These are phyloP conservation scores for Fusarium bulbicola DNA, from an alignment of 2,329 filamentous ascomycete genomes.

Conservation along the genomic window DNA sequence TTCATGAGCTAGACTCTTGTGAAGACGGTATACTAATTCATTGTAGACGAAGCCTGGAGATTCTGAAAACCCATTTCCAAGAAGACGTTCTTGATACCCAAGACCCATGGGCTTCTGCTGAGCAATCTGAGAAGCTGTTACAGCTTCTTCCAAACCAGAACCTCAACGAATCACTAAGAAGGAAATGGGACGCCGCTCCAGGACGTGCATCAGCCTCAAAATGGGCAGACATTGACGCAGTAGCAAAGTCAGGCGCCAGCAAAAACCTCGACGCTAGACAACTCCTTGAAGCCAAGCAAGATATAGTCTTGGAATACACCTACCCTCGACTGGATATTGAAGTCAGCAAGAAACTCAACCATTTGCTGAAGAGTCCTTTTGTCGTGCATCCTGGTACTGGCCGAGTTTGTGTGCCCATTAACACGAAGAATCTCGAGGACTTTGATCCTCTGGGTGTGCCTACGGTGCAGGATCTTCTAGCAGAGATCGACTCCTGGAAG, in stretches of 20 bases:
- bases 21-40: constrained; percentile 22
- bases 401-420: constrained; percentile 94
- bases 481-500: constrained; percentile 87
- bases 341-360: constrained; percentile 97
- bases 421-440: constrained; percentile 74
- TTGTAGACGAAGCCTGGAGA: constrained; percentile 79
- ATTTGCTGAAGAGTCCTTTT: constrained; percentile 96
- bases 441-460: constrained; percentile 93
- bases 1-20: constrained; percentile 2
- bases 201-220: constrained; percentile 80
- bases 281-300: constrained; percentile 90
- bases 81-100: constrained; percentile 83
- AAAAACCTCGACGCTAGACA: constrained; percentile 76
- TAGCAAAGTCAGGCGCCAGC: constrained; percentile 80
- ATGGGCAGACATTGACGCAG: constrained; percentile 91
- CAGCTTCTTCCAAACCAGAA: constrained; percentile 83
- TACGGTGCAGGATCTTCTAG: constrained; percentile 82
- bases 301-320: constrained; percentile 96
- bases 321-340: constrained; percentile 97
- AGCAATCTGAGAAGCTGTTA: constrained; percentile 80
- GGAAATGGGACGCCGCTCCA: constrained; percentile 90
- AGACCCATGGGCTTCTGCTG: constrained; percentile 80
- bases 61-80: constrained; percentile 86
- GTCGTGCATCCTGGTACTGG: constrained; percentile 96
- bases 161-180: constrained; percentile 80